These are phyloP conservation scores for Primulina eburnea DNA, from an alignment of 257 asterid genomes.

Conservation along the genomic window DNA sequence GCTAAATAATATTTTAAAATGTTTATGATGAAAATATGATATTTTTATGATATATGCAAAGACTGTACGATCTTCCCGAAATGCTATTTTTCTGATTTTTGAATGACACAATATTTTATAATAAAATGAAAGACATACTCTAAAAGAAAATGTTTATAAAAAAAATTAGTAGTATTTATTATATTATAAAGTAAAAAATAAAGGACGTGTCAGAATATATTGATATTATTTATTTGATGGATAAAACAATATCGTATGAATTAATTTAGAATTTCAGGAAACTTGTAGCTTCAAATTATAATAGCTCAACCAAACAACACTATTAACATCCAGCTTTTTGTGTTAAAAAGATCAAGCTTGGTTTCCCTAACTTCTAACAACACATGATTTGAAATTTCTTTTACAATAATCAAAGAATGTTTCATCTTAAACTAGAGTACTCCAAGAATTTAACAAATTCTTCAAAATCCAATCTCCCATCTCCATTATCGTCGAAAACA, in stretches of 20 bases:
- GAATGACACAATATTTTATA: too few relatives aligned
- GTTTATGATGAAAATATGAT: too few relatives aligned
- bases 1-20: too few relatives aligned
- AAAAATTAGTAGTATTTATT: too few relatives aligned
- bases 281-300: background rate
- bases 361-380: background rate
- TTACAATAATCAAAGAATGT: background rate
- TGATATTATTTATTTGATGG: too few relatives aligned
- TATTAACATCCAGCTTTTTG: background rate
- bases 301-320: background rate
- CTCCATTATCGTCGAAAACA: slow-evolving; percentile 59
- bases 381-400: background rate
- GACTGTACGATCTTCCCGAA: too few relatives aligned
- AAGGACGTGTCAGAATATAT: too few relatives aligned
- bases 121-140: too few relatives aligned
- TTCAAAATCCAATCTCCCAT: slow-evolving; percentile 55
- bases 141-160: too few relatives aligned
- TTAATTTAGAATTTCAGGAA: background rate
- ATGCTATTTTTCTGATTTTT: too few relatives aligned
- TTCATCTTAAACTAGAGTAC: slow-evolving; percentile 14
- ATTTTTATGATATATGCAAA: too few relatives aligned
- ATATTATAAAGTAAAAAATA: too few relatives aligned
- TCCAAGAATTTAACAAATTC: slow-evolving; percentile 58
- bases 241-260: background rate
- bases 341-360: background rate